phyloP scores from a whole-genome alignment of 2,329 filamentous ascomycete species.

The Clarireedia hainanense region DNA sequence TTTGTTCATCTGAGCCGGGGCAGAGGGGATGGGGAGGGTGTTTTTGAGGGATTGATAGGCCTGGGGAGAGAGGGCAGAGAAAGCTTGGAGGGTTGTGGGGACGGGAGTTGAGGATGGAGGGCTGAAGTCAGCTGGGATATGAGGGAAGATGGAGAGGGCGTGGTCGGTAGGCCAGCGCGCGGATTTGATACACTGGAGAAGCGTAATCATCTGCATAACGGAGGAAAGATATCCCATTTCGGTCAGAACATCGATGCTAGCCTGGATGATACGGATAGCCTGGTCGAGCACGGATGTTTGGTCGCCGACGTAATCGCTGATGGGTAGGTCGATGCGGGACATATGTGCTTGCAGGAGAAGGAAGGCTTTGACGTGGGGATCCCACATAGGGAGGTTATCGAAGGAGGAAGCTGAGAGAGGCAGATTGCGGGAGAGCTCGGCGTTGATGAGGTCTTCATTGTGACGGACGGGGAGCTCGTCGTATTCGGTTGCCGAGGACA shows the following conservation, averaged over 20 bases:
- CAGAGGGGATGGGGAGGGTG: constrained; percentile 43
- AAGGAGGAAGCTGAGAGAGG: constrained; percentile 42
- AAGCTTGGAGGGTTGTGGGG: constrained; percentile 28
- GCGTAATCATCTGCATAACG: constrained; percentile 70
- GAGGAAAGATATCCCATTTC: constrained; percentile 79
- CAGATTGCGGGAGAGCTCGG: constrained; percentile 74
- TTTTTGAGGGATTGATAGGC: constrained; percentile 38
- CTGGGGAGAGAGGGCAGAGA: constrained; percentile 23
- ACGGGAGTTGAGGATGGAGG: constrained; percentile 23
- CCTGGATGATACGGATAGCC: constrained; percentile 93
- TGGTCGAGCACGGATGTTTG: constrained; percentile 87
- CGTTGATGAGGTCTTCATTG: constrained; percentile 97
- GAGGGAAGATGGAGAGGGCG: constrained; percentile 71
- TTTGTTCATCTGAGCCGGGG: constrained; percentile 24
- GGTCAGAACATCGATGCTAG: constrained; percentile 85
- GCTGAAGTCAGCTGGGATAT: constrained; percentile 41
- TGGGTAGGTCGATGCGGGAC: constrained; percentile 84
- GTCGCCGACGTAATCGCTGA: constrained; percentile 95
- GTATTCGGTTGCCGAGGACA: constrained; percentile 89
- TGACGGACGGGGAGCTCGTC: constrained; percentile 96
- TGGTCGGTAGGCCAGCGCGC: constrained; percentile 84
- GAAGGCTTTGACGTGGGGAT: constrained; percentile 95
- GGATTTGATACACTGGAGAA: constrained; percentile 88
- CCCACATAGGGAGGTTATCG: constrained; percentile 83
- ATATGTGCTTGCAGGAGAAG: constrained; percentile 91